Percentiles rank a stretch among this genome's conserved stretches.
Conservation (phyloP, 192 early-diverging fungal genomes). For the Mortierella antarctica region DNA sequence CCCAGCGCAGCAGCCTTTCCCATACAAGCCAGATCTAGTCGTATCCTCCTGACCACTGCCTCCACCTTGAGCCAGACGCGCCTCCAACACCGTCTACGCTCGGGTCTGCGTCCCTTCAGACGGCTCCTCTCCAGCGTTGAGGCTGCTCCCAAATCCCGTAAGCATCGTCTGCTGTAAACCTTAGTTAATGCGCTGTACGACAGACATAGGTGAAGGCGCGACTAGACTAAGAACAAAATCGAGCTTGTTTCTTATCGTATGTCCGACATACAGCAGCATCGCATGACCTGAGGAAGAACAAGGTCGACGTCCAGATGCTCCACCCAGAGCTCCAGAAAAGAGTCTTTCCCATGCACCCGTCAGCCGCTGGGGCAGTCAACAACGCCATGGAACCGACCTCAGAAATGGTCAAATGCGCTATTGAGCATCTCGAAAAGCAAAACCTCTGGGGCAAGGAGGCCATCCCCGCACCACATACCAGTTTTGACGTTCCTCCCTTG, state of each 20-base stretch:
- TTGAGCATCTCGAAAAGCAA: constrained; percentile 60
- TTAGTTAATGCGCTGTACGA: no score
- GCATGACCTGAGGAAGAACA: constrained; percentile 45
- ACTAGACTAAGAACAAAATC: neutral
- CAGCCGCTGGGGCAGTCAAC: neutral
- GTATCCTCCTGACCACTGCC: no score
- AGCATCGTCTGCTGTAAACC: no score
- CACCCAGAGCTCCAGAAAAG: constrained; percentile 57
- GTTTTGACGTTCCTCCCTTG: constrained; percentile 51
- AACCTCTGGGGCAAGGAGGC: constrained; percentile 65
- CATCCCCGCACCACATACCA: constrained; percentile 46
- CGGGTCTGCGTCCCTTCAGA: no score
- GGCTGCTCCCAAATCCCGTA: no score
- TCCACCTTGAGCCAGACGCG: no score
- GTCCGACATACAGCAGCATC: neutral
- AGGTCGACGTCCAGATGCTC: constrained; percentile 74
- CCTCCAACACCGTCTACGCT: no score
- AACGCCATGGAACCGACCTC: constrained; percentile 22
- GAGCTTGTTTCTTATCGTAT: neutral
- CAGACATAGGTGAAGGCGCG: no score
- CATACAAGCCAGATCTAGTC: no score
- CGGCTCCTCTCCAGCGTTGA: no score
- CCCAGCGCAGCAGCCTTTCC: no score
- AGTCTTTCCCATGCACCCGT: constrained; percentile 51
- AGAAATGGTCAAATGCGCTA: constrained; percentile 51